Percentiles rank a stretch among this genome's conserved stretches.
phyloP scores from a whole-genome alignment of 805 yeast genomes.

The Teunomyces atbi region DNA sequence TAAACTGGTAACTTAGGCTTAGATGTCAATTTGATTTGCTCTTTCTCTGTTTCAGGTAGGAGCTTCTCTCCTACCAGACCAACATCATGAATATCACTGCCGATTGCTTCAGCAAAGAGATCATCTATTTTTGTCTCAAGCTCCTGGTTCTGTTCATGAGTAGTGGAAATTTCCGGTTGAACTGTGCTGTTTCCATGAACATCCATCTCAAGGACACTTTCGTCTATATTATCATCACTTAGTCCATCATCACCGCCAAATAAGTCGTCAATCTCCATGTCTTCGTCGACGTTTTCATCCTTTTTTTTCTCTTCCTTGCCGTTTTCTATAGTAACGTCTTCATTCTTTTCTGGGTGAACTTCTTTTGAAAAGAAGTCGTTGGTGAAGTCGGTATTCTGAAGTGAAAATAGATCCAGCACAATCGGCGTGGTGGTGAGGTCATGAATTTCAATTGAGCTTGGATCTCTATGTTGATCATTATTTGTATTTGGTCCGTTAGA shows the following conservation, averaged over 20 bases:
- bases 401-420: slow-evolving; percentile 12
- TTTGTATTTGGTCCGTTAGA: slow-evolving; percentile 11
- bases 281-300: slow-evolving; percentile 13
- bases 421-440: slow-evolving; percentile 12
- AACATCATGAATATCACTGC: not conserved
- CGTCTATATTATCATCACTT: slow-evolving; percentile 17
- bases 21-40: not conserved
- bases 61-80: slow-evolving; percentile 5
- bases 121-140: not conserved
- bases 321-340: not conserved
- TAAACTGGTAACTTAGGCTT: slow-evolving; percentile 1
- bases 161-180: not conserved
- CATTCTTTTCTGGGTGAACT: slow-evolving; percentile 3
- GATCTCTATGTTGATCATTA: slow-evolving; percentile 13
- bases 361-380: slow-evolving; percentile 13
- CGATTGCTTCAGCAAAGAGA: not conserved
- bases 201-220: not conserved
- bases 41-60: slow-evolving; percentile 6
- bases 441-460: slow-evolving; percentile 12
- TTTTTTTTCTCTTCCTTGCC: slow-evolving; percentile 4
- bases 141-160: not conserved
- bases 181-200: not conserved
- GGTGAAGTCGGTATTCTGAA: slow-evolving; percentile 11
- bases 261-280: slow-evolving; percentile 27
- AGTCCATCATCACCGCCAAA: slow-evolving; percentile 31